phyloP scores from a whole-genome alignment of 441 rosid species.

The Euphorbia celastroides region DNA sequence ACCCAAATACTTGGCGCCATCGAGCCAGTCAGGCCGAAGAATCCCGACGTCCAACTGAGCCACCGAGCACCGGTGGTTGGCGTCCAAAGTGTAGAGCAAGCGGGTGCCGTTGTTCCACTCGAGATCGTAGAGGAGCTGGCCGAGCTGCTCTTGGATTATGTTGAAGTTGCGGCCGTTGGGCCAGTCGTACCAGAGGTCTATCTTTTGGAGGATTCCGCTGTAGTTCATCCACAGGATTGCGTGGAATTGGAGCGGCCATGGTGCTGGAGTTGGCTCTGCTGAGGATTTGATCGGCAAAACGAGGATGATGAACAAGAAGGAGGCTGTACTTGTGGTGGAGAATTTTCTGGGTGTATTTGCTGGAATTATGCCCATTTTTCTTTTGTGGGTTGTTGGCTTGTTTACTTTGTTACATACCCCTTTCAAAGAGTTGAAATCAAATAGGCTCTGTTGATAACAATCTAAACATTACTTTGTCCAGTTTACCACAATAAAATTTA shows the following conservation, averaged over 20 bases:
- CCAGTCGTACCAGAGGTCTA: conserved; percentile 95
- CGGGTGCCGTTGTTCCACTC: conserved; percentile 90
- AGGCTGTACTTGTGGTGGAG: conserved; percentile 2
- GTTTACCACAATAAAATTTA: too few relatives aligned
- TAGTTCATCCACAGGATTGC: conserved; percentile 61
- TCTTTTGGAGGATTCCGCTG: conserved; percentile 51
- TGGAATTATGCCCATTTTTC: background rate
- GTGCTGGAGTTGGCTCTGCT: conserved; percentile 42
- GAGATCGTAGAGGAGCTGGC: conserved; percentile 52
- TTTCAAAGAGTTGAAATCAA: too few relatives aligned
- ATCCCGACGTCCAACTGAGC: conserved; percentile 49
- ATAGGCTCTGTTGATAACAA: too few relatives aligned
- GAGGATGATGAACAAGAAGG: background rate
- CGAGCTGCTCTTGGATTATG: conserved; percentile 66
- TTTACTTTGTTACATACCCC: background rate
- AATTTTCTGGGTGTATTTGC: background rate
- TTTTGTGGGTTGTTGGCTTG: background rate
- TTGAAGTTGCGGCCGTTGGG: conserved; percentile 72
- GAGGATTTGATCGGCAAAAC: conserved; percentile 3
- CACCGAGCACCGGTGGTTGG: conserved; percentile 34
- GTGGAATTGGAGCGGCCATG: conserved; percentile 85
- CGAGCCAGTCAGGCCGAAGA: conserved; percentile 76
- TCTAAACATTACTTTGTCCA: too few relatives aligned
- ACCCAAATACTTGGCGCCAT: conserved; percentile 70
- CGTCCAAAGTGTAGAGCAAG: conserved; percentile 50